phyloP scores from a whole-genome alignment of 257 asterid genomes.

The Coffea canephora region DNA sequence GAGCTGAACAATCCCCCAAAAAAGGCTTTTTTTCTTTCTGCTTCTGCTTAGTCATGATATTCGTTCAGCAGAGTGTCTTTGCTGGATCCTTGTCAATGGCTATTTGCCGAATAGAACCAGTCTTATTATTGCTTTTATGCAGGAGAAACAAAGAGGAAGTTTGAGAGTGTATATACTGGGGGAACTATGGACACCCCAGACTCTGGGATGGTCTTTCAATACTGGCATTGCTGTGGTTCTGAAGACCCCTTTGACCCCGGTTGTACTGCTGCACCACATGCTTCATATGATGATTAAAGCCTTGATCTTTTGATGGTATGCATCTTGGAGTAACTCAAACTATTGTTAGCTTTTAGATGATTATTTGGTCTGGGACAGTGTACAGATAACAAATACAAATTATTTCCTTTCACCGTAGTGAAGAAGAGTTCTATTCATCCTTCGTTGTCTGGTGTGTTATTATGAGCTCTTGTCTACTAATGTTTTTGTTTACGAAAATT shows the following conservation, averaged over 20 bases:
- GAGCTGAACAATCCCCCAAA: not conserved
- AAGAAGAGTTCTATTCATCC: not conserved
- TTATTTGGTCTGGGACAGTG: not conserved
- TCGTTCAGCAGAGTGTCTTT: too few species aligned
- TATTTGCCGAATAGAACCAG: not conserved
- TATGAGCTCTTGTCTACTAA: not conserved
- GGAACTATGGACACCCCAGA: conserved; percentile 88
- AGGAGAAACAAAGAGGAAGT: conserved; percentile 97
- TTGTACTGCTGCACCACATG: conserved; percentile 88
- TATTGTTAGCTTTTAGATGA: not conserved
- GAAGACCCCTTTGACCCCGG: conserved; percentile 87
- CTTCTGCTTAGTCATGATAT: too few species aligned
- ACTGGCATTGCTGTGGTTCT: conserved; percentile 99
- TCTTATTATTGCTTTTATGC: conserved; percentile 4
- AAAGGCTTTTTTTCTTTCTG: not conserved
- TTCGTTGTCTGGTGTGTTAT: not conserved
- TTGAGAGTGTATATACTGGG: conserved; percentile 83
- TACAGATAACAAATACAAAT: not conserved
- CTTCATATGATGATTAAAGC: conserved; percentile 76
- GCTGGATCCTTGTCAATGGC: not conserved
- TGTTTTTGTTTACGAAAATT: not conserved
- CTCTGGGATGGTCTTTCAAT: conserved; percentile 70
- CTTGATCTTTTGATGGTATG: not conserved
- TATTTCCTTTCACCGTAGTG: not conserved
- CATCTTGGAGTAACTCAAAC: not conserved